Percentiles rank a stretch among this genome's conserved stretches.
These are phyloP conservation scores for Blastobotrys serpentis DNA, from an alignment of 1,139 yeast species.

Conservation along the genomic window DNA sequence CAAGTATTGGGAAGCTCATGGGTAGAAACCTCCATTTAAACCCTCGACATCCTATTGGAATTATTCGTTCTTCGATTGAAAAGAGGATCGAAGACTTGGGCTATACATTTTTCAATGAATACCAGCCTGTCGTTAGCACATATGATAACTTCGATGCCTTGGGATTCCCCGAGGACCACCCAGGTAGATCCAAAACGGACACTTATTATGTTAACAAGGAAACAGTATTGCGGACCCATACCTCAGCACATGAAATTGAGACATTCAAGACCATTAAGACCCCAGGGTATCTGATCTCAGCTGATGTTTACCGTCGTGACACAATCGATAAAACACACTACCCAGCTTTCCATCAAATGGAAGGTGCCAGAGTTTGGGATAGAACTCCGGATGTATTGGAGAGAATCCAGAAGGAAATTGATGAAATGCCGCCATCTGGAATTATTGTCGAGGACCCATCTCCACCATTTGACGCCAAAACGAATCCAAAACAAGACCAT, in stretches of 20 bases:
- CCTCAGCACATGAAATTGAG: conserved; percentile 93
- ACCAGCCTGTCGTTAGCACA: conserved; percentile 79
- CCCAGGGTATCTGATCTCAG: conserved; percentile 89
- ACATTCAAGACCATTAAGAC: conserved; percentile 68
- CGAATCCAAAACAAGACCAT: conserved; percentile 76
- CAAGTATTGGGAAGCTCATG: conserved; percentile 65
- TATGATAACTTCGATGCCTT: conserved; percentile 85
- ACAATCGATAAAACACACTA: conserved; percentile 95
- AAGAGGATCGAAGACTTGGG: conserved; percentile 63
- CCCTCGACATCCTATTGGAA: conserved; percentile 84
- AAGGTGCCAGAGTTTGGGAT: conserved; percentile 89
- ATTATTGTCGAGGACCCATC: conserved; percentile 73
- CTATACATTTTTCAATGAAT: conserved; percentile 76
- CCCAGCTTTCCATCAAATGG: conserved; percentile 98
- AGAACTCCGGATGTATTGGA: conserved; percentile 46
- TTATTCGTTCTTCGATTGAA: conserved; percentile 72
- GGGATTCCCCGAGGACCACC: conserved; percentile 90
- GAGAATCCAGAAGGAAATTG: conserved; percentile 56
- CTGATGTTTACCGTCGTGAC: conserved; percentile 94
- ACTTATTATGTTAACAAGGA: conserved; percentile 82
- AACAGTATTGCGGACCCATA: conserved; percentile 80
- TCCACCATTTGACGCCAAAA: conserved; percentile 50
- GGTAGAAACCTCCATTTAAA: conserved; percentile 73
- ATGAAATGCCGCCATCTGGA: conserved; percentile 64
- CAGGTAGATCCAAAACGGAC: conserved; percentile 89